phyloP scores from a whole-genome alignment of 108 stramenopile genomes.

The Cylindrotheca fusiformis region DNA sequence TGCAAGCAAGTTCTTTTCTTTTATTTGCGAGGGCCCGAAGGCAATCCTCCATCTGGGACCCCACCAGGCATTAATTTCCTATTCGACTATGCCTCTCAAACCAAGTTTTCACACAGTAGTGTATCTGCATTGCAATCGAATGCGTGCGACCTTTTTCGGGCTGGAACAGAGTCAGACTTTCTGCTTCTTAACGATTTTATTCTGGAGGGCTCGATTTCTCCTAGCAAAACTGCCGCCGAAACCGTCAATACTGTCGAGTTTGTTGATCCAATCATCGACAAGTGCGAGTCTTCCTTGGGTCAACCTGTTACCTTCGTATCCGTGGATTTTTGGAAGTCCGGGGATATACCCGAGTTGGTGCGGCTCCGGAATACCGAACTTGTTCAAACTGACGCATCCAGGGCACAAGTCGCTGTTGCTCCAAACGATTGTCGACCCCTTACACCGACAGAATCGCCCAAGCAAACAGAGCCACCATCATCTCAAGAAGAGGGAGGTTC shows the following conservation, averaged over 20 bases:
- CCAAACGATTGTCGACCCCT: not conserved
- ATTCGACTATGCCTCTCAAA: conserved; percentile 51
- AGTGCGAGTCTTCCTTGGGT: conserved; percentile 23
- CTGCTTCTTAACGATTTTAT: conserved; percentile 51
- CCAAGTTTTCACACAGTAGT: conserved; percentile 36
- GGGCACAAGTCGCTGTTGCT: not conserved
- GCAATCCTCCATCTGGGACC: conserved; percentile 17
- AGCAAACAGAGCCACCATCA: no score
- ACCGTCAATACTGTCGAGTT: conserved; percentile 38
- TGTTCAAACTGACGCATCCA: conserved; percentile 1
- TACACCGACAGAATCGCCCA: not conserved
- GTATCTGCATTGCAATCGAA: conserved; percentile 40
- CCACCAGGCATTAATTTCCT: conserved; percentile 45
- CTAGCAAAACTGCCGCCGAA: conserved; percentile 30
- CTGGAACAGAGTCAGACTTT: conserved; percentile 23
- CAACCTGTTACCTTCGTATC: conserved; percentile 31
- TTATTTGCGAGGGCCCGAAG: conserved; percentile 47
- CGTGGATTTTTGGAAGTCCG: conserved; percentile 71
- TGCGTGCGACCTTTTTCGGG: conserved; percentile 53
- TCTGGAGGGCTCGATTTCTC: conserved; percentile 18
- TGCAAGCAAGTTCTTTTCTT: conserved; percentile 61
- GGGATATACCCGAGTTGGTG: conserved; percentile 41
- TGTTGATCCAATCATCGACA: conserved; percentile 26
- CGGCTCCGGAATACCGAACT: conserved; percentile 34
- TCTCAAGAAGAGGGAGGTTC: no score